These are phyloP conservation scores for Cladosporium sp. DNA, from an alignment of 2,329 filamentous ascomycete species.

Conservation along the genomic window DNA sequence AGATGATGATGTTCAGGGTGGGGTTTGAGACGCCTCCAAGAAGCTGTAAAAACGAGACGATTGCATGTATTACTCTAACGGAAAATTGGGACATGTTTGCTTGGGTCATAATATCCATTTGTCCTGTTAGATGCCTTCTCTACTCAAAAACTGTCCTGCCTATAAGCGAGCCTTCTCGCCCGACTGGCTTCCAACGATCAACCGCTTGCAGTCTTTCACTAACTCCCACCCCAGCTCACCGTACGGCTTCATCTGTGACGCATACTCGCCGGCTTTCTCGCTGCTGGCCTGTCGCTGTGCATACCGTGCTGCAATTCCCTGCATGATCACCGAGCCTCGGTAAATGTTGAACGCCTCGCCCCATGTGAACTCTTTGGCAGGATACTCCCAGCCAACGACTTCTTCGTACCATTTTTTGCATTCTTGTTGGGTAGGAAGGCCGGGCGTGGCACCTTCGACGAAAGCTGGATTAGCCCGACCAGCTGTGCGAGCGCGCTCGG, in stretches of 20 bases:
- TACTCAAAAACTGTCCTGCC: background rate
- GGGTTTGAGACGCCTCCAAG: background rate
- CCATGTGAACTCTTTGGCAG: slow-evolving; percentile 57
- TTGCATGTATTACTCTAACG: background rate
- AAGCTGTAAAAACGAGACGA: background rate
- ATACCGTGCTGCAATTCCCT: slow-evolving; percentile 88
- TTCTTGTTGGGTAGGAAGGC: slow-evolving; percentile 59
- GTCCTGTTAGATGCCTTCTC: too few species aligned
- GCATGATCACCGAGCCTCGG: slow-evolving; percentile 61
- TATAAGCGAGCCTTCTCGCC: slow-evolving; percentile 18
- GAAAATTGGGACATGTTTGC: background rate
- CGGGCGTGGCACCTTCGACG: slow-evolving; percentile 59
- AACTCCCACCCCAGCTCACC: slow-evolving; percentile 75
- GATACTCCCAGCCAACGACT: slow-evolving; percentile 65
- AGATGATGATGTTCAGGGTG: too few species aligned
- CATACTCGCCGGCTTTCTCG: slow-evolving; percentile 71
- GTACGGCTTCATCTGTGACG: slow-evolving; percentile 63
- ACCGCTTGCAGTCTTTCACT: slow-evolving; percentile 47
- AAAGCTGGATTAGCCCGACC: slow-evolving; percentile 51
- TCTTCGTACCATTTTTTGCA: slow-evolving; percentile 64
- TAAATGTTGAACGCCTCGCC: slow-evolving; percentile 61
- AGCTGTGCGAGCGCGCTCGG: slow-evolving; percentile 34
- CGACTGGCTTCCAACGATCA: slow-evolving; percentile 36
- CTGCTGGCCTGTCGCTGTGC: slow-evolving; percentile 87
- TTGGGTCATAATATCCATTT: background rate